A percentile compares a stretch with the other conserved stretches of the same genome.
These are phyloP conservation scores for Rosa rugosa DNA, from an alignment of 306 rosid genomes.

Conservation along the genomic window DNA sequence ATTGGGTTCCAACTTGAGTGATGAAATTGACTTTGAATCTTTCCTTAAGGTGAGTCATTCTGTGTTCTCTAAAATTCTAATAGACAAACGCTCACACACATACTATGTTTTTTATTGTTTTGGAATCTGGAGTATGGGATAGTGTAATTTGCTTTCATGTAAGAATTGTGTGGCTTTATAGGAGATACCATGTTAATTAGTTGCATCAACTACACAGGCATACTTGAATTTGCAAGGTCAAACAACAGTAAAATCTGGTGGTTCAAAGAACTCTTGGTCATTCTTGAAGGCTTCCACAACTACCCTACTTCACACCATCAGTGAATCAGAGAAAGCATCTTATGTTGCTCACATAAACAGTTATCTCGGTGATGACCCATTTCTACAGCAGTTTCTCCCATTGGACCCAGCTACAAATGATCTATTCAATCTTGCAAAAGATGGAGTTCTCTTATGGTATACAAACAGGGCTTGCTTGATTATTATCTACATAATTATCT, in stretches of 20 bases:
- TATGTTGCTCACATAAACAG: constrained; percentile 93
- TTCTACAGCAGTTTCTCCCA: constrained; percentile 79
- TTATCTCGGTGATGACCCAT: constrained; percentile 91
- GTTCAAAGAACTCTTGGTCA: constrained; percentile 67
- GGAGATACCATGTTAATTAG: constrained; percentile 18
- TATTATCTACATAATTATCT: constrained; percentile 23
- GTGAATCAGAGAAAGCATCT: constrained; percentile 75
- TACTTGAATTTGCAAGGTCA: constrained; percentile 72
- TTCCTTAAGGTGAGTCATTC: constrained; percentile 68
- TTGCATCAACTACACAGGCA: constrained; percentile 46
- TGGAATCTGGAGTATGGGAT: constrained; percentile 3
- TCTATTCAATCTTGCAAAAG: constrained; percentile 71
- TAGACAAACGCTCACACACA: not conserved
- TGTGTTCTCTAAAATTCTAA: not conserved
- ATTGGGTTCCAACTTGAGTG: constrained; percentile 49
- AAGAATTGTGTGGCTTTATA: constrained; percentile 14
- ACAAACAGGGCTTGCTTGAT: constrained; percentile 36
- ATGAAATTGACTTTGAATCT: constrained; percentile 81
- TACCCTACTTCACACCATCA: constrained; percentile 90
- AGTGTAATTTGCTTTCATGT: constrained; percentile 12
- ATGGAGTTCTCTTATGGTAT: constrained; percentile 96
- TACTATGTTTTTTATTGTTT: not conserved
- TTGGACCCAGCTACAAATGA: constrained; percentile 68
- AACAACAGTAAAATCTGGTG: constrained; percentile 52
- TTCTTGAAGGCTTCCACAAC: constrained; percentile 85